Conservation (phyloP, 2,329 filamentous ascomycete genomes). For the Aspergillus proliferans region DNA sequence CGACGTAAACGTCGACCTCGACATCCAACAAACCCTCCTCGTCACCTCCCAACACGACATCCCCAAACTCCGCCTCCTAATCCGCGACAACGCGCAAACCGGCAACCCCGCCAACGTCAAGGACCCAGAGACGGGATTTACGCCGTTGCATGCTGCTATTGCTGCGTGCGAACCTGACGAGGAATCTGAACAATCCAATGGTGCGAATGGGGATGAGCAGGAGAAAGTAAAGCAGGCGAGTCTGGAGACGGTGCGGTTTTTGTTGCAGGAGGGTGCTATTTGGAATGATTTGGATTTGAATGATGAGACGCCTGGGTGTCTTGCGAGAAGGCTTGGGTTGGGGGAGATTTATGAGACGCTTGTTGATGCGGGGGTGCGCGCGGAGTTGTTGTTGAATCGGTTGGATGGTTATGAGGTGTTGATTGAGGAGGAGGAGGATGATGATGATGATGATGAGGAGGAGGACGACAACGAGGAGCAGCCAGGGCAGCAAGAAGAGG, state of each 20-base stretch:
- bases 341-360: slow-evolving; percentile 70
- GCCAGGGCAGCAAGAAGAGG: slow-evolving; percentile 23
- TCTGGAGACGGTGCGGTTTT: slow-evolving; percentile 62
- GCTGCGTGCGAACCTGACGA: slow-evolving; percentile 56
- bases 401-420: slow-evolving; percentile 76
- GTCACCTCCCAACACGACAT: slow-evolving; percentile 64
- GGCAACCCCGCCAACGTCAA: slow-evolving; percentile 64
- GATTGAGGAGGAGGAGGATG: slow-evolving; percentile 40
- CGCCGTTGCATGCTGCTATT: slow-evolving; percentile 84
- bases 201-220: slow-evolving; percentile 15
- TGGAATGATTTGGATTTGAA: slow-evolving; percentile 92
- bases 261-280: slow-evolving; percentile 83
- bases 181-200: slow-evolving; percentile 19
- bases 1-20: slow-evolving; percentile 30
- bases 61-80: slow-evolving; percentile 60
- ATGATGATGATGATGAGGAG: slow-evolving; percentile 29
- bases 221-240: slow-evolving; percentile 50
- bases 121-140: slow-evolving; percentile 77
- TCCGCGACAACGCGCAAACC: slow-evolving; percentile 46
- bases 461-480: slow-evolving; percentile 25
- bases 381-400: slow-evolving; percentile 77
- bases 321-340: slow-evolving; percentile 65
- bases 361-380: slow-evolving; percentile 83
- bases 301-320: slow-evolving; percentile 84
- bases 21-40: slow-evolving; percentile 56